A percentile compares a stretch with the other conserved stretches of the same genome.
Evolutionary conservation across 1,284 basidiomycete genomes (phyloP).

Genomic region (Cryptococcus sp.): DNA sequence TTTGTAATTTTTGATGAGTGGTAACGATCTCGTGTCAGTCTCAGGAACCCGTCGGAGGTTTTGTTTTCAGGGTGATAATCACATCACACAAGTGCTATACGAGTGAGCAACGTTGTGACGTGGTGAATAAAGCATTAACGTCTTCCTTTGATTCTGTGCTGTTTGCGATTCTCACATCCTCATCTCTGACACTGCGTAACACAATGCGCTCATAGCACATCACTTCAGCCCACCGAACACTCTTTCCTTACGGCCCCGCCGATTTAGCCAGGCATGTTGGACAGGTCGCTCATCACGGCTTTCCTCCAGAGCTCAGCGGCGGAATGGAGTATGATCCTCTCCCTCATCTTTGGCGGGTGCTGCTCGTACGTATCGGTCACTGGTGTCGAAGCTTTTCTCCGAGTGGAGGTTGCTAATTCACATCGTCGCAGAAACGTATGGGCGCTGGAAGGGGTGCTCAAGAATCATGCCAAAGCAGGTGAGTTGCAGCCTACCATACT

Average conservation of each 20-base stretch:
- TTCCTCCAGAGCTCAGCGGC: constrained; percentile 20
- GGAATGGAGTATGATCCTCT: constrained; percentile 64
- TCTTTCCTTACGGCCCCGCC: not conserved
- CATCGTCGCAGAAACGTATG: constrained; percentile 54
- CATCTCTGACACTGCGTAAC: no score
- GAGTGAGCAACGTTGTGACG: no score
- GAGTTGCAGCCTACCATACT: constrained; percentile 25
- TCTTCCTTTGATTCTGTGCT: no score
- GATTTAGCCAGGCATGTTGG: constrained; percentile 13
- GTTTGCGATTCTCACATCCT: no score
- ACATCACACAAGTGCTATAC: no score
- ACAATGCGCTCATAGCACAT: not conserved
- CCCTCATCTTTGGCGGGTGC: constrained; percentile 76
- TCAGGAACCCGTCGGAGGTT: no score
- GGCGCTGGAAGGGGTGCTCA: constrained; percentile 59
- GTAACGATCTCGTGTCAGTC: no score
- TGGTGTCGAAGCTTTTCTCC: not conserved
- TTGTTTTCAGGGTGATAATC: no score
- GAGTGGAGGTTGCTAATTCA: constrained; percentile 12
- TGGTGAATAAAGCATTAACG: no score
- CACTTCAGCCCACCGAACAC: not conserved
- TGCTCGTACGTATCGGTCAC: constrained; percentile 64
- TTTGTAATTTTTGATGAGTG: no score
- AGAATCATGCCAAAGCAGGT: constrained; percentile 70
- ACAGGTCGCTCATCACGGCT: constrained; percentile 9